Evolutionary conservation across 352 stramenopile species (phyloP), one percentile per base, ranked within the genome.

Genomic region (Phytophthora ramorum): DNA sequence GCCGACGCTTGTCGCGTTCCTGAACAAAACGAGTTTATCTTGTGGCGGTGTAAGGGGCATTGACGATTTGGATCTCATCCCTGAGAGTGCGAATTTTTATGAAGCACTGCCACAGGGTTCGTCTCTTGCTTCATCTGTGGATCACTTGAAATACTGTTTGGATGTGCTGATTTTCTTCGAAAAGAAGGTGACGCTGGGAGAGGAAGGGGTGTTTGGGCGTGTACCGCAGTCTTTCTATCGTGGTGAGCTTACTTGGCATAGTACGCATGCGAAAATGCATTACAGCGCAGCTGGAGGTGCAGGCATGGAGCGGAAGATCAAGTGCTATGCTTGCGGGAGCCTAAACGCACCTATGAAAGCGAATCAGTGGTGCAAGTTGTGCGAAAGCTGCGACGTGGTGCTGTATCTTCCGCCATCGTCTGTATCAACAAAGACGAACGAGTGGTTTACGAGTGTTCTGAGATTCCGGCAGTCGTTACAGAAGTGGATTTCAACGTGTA

Each of bases 151-250:
- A 59, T 93, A 91, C 41, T 92, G 80, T 40, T 69, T 95, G 13
- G 88, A 96, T 52, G 87, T 95, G 30, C 74, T 96, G 19, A 79
- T 95, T 28, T 93, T 93, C 48, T 94, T 96, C 51, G 88, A 96
- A 55, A 96, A 96, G 54, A 84, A 94, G 43, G 84, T 94, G 9
- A 93, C 85, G 4, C 44, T 92, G 20, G 83, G 82, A 12, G 79
- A 91, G 57, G 77, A 81, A 48, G 76, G 76, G 7, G 53, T 91
- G 1, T 92, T 95, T 55, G 79, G 82, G 17, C 81, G 81, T 12
- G 75, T 96, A 0, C 88, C 88, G 7, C 69, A 89, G 28, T 92
- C 86, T 20, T 93, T 96, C 35, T 88, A 79, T 43, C 86, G 88
- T 17, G 88, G 88, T 2, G 86, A 96, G 53, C 58, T 93, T 2